Base-by-base conservation (phyloP, 2,329 filamentous ascomycete species). In the Alternaria brassicicola region DNA sequence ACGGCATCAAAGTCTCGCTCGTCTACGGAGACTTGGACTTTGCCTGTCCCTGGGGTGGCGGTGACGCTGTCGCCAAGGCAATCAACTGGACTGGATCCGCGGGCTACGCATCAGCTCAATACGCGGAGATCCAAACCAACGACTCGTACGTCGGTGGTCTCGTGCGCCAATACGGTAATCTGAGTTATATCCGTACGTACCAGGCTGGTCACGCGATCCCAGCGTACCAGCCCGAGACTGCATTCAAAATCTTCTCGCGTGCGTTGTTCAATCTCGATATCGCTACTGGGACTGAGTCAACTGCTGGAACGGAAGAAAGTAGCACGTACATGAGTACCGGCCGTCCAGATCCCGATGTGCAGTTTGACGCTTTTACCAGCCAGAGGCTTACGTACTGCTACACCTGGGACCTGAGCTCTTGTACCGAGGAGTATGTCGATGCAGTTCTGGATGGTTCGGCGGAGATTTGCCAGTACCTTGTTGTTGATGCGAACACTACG, bases 211-310 rank as follows among this genome's bases (percentile, higher is more conserved):
- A 80, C 51, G 70, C 76, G 35, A 77, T 79, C 2, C 76, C 77
- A 0, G 76, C 69, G 45, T 80, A 78, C 59, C 78, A 80, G 62
- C 76, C 76, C 26, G 65, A 85, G 63, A 82, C 83, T 0, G 78
- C 79, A 0, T 84, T 82, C 58, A 79, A 78, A 4, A 76, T 85
- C 56, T 85, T 85, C 67, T 78, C 79, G 4, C 78, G 83, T 15
- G 78, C 78, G 8, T 72, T 84, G 60, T 57, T 65, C 6, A 76
- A 79, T 17, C 65, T 73, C 26, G 81, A 84, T 53, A 74, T 86
- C 55, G 79, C 79, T 19, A 82, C 80, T 6, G 83, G 83, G 10
- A 63, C 54, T 1, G 47, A 61, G 26, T 61, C 61, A 1, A 62
- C 61, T 10, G 3, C 58, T 7, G 61, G 52, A 26, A 50, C 26